Evolutionary conservation across 2,329 filamentous ascomycete genomes (phyloP), one percentile per base, ranked within the genome.

Genomic region (Colletotrichum cuscutae): DNA sequence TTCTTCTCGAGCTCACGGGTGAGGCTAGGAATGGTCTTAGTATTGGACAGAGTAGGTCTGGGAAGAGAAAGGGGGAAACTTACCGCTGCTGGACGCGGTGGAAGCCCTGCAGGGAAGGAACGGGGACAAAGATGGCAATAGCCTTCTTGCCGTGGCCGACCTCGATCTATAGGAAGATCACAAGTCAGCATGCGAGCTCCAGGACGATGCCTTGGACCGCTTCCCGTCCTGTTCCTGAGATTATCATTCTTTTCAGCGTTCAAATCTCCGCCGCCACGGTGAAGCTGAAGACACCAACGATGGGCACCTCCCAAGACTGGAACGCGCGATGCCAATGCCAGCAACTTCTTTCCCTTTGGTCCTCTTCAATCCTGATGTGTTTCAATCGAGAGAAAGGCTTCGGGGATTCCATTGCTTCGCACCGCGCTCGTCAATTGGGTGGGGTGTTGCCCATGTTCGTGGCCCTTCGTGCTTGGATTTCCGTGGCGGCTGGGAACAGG

Each of bases 1-100:
- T 99, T 99, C 95, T 99, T 99, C 94, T 99, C 97, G 85, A 99
- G 95, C 92, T 99, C 97, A 89, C 97, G 97, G 88, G 97, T 99
- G 85, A 99, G 93, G 85, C 96, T 98, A n/a, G n/a, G 15, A 26
- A n/a, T 2, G 1, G 35, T 68, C 42, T 49, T 28, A 71, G 52
- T 32, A 24, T 22, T 24, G 15, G 4, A 9, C 42, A 2, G 13
- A 11, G 13, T 1, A 24, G 30, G 12, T 52, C 19, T 42, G 49
- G 72, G 15, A 8, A 8, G 19, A 46, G 35, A 60, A 59, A 60
- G 5, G 30, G 57, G 22, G 49, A 65, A 77, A 87, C 93, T 88
- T 95, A 98, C 96, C 97, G 95, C 91, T 98, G 97, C 92, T 99
- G 97, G 86, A 98, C 95, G 85, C 97, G 95, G 94, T 98, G 97